A percentile compares a stretch with the other conserved stretches of the same genome.
phyloP scores from a whole-genome alignment of 139 green algal genomes.

The Chlamydomonas sp. region DNA sequence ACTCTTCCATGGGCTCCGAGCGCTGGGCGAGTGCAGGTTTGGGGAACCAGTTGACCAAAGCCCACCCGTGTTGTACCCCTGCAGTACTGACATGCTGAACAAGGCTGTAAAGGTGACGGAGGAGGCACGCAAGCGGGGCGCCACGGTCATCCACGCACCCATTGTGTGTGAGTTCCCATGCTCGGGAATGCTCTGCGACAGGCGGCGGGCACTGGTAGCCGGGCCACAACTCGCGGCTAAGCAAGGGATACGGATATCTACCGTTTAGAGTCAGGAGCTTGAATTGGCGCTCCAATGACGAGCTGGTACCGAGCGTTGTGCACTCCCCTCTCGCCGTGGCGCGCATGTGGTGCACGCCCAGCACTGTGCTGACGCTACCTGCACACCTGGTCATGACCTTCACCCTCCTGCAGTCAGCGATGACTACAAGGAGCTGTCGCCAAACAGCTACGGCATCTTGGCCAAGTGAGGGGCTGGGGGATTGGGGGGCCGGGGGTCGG shows the following conservation, averaged over 20 bases:
- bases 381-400: neutral
- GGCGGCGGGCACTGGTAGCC: neutral
- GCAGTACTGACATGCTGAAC: constrained; percentile 51
- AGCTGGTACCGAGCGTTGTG: neutral
- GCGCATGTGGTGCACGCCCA: neutral
- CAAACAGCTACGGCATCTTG: constrained; percentile 52
- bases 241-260: too few relatives aligned
- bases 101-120: constrained; percentile 43
- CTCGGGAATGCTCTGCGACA: neutral
- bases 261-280: too few relatives aligned
- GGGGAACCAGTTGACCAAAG: neutral
- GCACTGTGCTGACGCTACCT: neutral
- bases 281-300: neutral
- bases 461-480: constrained; percentile 44
- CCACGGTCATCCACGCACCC: constrained; percentile 44
- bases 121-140: constrained; percentile 50
- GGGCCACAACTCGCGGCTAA: too few relatives aligned
- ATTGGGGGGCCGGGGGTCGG: neutral
- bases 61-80: neutral
- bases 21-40: too few relatives aligned
- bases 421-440: constrained; percentile 56
- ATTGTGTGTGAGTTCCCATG: constrained; percentile 48
- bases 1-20: neutral
- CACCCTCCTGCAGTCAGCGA: constrained; percentile 45
- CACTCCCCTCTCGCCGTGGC: neutral